Base-by-base conservation (phyloP, 352 stramenopile species). In the Thalassiosira hispida region DNA sequence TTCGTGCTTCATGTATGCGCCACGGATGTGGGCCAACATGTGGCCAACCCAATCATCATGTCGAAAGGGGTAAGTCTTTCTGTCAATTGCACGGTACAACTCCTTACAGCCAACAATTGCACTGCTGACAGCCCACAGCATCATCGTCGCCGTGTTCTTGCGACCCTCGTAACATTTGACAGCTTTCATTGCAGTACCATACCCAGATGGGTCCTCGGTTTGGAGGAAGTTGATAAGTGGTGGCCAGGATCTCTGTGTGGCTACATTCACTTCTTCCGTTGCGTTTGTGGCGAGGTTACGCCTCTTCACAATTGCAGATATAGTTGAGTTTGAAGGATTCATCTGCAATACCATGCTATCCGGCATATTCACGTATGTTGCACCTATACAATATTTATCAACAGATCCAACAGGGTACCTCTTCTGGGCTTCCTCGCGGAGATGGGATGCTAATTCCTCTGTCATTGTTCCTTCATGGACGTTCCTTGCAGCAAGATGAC, bases 1-100 rank as follows among this genome's bases (percentile, higher is more conserved):
- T 38, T 42, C 8, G 25, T 74, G 23, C 18, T 68, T 52, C 40
- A 73, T 60, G 44, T 80, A 80, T 14, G 25, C 14, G 29, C n/a
- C 11, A 56, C 60, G 23, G 11, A 80, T 20, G 57, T 80, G 72
- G 16, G 72, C 55, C 18, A 80, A n/a, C 23, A 73, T 63, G 29
- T 80, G 53, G 8, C 61, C 72, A 38, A 16, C 53, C 38, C 42
- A 80, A n/a, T 42, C 42, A 27, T 68, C 35, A 44, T 61, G 46
- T 2, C 12, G 31, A 62, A 68, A 66, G n/a, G 47, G 35, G 31
- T 8, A 9, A 12, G 7, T 5, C 42, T 63, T 73, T 25, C 62
- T 18, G 33, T 66, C 63, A 8, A 79, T 67, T n/a, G 23, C 27
- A 18, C 64, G 6, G 16, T 68, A 46, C 9, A 79, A 51, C 22